phyloP scores from a whole-genome alignment of 2,329 filamentous ascomycete genomes.

The Fusarium albosuccineum region DNA sequence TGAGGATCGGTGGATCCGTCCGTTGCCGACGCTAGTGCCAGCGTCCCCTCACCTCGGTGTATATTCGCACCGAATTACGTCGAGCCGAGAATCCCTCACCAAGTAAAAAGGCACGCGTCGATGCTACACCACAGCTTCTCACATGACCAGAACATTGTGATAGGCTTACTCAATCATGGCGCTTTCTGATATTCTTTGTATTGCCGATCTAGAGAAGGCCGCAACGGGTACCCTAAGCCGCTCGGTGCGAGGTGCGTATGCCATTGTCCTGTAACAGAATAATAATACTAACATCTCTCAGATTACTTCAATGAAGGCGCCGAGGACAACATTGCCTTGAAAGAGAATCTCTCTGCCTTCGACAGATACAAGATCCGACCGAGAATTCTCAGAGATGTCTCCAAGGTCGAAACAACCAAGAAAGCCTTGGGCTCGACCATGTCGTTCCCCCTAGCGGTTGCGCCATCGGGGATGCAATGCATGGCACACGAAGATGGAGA shows the following conservation, averaged over 20 bases:
- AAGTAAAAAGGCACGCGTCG: neutral
- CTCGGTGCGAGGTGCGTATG: neutral
- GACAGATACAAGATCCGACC: slow-evolving; percentile 8
- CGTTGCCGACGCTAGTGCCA: neutral
- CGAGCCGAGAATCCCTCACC: neutral
- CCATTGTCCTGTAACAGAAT: neutral
- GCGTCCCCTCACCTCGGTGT: neutral
- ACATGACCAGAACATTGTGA: neutral
- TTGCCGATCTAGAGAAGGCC: neutral
- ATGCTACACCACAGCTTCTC: neutral
- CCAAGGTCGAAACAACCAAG: neutral
- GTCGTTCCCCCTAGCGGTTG: slow-evolving; percentile 1
- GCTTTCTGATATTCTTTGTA: neutral
- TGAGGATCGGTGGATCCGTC: too few relatives aligned
- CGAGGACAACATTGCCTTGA: neutral
- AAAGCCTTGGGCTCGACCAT: neutral
- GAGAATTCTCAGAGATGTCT: slow-evolving; percentile 4
- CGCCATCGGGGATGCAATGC: slow-evolving; percentile 9
- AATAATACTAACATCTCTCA: neutral
- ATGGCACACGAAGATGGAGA: slow-evolving; percentile 11
- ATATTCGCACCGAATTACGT: neutral
- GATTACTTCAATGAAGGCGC: neutral
- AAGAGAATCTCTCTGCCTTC: slow-evolving; percentile 9
- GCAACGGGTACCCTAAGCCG: neutral
- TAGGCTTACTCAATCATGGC: neutral